A percentile compares a stretch with the other conserved stretches of the same genome.
Evolutionary conservation across 345 rosid species (phyloP).

Genomic region (Anastatica hierochuntica): DNA sequence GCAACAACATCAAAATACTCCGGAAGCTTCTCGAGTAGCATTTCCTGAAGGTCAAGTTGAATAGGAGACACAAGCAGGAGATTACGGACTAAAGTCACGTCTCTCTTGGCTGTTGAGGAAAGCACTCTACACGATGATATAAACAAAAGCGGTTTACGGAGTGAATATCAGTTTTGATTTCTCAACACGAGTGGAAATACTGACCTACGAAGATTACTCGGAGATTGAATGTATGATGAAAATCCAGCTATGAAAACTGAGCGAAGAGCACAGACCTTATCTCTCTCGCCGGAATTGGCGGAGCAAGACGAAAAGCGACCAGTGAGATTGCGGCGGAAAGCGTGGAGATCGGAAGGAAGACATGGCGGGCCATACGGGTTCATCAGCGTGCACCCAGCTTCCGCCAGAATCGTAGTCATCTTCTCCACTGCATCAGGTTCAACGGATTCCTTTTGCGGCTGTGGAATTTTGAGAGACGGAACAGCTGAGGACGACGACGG

Average conservation of each 20-base stretch:
- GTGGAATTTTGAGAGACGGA: slow-evolving; percentile 33
- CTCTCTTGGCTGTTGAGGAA: slow-evolving; percentile 30
- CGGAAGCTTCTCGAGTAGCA: slow-evolving; percentile 72
- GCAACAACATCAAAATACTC: slow-evolving; percentile 43
- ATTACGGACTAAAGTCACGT: slow-evolving; percentile 46
- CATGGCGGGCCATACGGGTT: slow-evolving; percentile 52
- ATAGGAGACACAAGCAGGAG: slow-evolving; percentile 55
- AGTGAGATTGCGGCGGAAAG: slow-evolving; percentile 55
- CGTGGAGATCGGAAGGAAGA: slow-evolving; percentile 53
- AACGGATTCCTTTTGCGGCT: slow-evolving; percentile 18
- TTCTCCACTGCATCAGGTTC: slow-evolving; percentile 34
- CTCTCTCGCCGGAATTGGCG: slow-evolving; percentile 11
- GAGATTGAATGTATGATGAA: slow-evolving; percentile 40
- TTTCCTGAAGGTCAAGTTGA: slow-evolving; percentile 52
- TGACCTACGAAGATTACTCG: slow-evolving; percentile 48
- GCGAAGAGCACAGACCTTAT: slow-evolving; percentile 21
- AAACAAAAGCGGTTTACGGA: background rate
- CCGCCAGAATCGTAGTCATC: slow-evolving; percentile 54
- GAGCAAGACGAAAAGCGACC: slow-evolving; percentile 33
- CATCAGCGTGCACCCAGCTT: slow-evolving; percentile 61
- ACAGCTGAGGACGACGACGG: slow-evolving; percentile 22
- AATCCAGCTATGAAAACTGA: slow-evolving; percentile 47
- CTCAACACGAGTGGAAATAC: background rate
- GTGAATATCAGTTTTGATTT: background rate
- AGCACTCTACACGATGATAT: slow-evolving; percentile 38